Percentiles rank a stretch among this genome's conserved stretches.
These are phyloP conservation scores for Carpinus viminea DNA, from an alignment of 306 rosid genomes.

Conservation along the genomic window DNA sequence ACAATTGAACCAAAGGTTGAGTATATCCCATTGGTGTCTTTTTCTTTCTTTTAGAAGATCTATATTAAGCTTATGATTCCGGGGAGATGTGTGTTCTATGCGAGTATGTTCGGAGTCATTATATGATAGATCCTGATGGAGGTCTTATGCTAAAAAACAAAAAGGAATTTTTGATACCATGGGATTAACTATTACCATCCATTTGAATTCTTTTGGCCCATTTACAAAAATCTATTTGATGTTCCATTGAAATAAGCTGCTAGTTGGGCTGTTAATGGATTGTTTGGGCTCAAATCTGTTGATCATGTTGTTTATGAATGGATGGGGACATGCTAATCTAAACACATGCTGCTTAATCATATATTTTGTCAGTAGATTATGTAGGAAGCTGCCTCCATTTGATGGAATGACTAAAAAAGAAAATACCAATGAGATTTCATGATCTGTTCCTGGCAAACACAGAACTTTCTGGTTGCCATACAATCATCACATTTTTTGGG, in stretches of 20 bases:
- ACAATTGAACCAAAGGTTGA: constrained; percentile 63
- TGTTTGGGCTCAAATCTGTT: not conserved
- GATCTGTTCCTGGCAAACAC: not conserved
- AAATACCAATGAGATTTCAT: not conserved
- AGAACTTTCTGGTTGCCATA: not conserved
- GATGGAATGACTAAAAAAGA: not conserved
- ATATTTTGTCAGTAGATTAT: not conserved
- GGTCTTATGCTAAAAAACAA: not conserved
- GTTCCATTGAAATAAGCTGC: not conserved
- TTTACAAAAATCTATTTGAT: not conserved
- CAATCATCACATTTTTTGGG: not conserved
- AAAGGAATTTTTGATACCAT: not conserved
- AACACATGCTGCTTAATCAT: not conserved
- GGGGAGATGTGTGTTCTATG: constrained; percentile 6
- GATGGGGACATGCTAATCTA: not conserved
- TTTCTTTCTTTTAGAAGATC: constrained; percentile 3
- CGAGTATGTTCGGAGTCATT: constrained; percentile 16
- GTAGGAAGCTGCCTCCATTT: constrained; percentile 7
- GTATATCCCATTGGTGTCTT: constrained; percentile 14
- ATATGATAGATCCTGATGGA: constrained; percentile 13
- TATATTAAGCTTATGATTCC: constrained; percentile 17
- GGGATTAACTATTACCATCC: not conserved
- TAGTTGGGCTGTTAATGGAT: not conserved
- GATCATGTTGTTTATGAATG: not conserved
- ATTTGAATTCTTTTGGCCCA: not conserved